phyloP scores from a whole-genome alignment of 2,329 filamentous ascomycete genomes.

The Aspergillus awamori region DNA sequence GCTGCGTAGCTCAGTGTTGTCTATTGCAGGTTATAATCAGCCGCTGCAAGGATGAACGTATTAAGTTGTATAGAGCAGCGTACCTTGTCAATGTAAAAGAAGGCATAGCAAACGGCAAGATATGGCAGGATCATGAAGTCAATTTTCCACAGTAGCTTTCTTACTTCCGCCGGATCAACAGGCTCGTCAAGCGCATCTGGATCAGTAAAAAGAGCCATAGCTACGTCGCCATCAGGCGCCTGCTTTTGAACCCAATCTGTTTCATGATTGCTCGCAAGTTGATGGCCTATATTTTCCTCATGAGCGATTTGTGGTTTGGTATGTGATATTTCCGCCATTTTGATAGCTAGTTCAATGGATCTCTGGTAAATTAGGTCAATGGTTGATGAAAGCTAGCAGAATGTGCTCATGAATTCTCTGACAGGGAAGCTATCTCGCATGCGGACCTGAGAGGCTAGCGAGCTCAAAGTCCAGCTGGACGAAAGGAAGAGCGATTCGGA shows the following conservation, averaged over 20 bases:
- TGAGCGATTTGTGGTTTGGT: not conserved
- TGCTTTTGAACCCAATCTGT: conserved; percentile 35
- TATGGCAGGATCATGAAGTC: conserved; percentile 63
- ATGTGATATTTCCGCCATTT: not conserved
- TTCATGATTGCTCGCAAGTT: conserved; percentile 32
- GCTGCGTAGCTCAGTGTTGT: conserved; percentile 65
- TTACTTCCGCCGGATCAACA: conserved; percentile 52
- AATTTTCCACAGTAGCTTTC: conserved; percentile 57
- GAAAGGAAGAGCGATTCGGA: not conserved
- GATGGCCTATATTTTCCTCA: conserved; percentile 25
- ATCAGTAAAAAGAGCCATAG: conserved; percentile 54
- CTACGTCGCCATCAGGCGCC: conserved; percentile 51
- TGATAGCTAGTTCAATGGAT: not conserved
- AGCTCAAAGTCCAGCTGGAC: not conserved
- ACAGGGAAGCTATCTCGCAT: not conserved
- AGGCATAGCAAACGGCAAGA: conserved; percentile 57
- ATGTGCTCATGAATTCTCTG: not conserved
- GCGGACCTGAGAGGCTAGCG: not conserved
- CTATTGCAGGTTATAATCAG: conserved; percentile 29
- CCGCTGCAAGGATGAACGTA: not conserved
- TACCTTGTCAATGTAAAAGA: conserved; percentile 54
- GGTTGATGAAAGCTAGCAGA: not conserved
- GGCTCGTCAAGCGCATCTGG: conserved; percentile 52
- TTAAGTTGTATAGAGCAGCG: not conserved
- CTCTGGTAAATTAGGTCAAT: not conserved